phyloP scores from a whole-genome alignment of 140 eudicot genomes.

The Cichorium intybus region DNA sequence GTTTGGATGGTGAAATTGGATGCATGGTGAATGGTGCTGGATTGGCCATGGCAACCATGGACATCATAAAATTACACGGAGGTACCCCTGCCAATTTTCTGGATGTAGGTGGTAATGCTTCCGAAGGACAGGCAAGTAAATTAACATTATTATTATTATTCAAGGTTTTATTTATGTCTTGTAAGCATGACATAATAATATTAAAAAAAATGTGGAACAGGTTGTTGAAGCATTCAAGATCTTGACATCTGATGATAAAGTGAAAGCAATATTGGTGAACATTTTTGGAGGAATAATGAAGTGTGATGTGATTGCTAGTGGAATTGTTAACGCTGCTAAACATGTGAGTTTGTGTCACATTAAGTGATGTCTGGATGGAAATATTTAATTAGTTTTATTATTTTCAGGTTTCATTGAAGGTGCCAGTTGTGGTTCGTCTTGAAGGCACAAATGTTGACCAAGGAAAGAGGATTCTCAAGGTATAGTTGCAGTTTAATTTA shows the following conservation, averaged over 20 bases:
- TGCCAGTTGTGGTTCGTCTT: conserved; percentile 90
- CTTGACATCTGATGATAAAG: conserved; percentile 95
- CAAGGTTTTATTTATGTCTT: no score
- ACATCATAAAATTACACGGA: conserved; percentile 83
- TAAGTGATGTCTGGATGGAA: background rate
- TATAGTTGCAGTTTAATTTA: no score
- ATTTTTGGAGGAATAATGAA: conserved; percentile 99
- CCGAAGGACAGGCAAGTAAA: conserved; percentile 65
- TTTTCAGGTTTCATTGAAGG: conserved; percentile 76
- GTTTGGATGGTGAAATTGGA: conserved; percentile 96
- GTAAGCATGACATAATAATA: background rate
- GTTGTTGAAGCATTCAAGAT: conserved; percentile 98
- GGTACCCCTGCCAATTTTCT: conserved; percentile 97
- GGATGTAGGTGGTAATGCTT: conserved; percentile 95
- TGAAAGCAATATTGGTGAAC: conserved; percentile 91
- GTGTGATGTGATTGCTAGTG: conserved; percentile 95
- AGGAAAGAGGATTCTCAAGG: conserved; percentile 96
- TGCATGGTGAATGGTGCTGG: conserved; percentile 99
- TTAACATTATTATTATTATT: no score
- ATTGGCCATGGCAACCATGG: conserved; percentile 98
- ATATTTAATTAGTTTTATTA: background rate
- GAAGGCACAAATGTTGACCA: conserved; percentile 98
- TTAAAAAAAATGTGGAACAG: conserved; percentile 28
- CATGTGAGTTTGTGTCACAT: conserved; percentile 39
- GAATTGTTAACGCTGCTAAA: conserved; percentile 96